phyloP scores from a whole-genome alignment of 257 asterid genomes.

The Solanum clarkiae region DNA sequence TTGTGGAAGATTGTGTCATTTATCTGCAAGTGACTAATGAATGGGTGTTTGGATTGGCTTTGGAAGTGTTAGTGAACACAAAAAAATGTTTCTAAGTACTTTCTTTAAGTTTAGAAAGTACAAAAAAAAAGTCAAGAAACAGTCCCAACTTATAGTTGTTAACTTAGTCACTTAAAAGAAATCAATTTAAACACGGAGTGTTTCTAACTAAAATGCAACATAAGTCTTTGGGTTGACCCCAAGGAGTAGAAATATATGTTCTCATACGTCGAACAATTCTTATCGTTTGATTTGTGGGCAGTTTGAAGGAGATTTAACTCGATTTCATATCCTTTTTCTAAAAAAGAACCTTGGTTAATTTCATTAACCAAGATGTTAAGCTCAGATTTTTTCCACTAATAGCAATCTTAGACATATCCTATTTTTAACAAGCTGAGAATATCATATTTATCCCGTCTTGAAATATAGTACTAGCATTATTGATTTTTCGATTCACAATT shows the following conservation, averaged over 20 bases:
- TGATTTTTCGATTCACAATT: neutral
- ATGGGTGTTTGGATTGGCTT: too few species aligned
- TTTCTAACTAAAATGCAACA: neutral
- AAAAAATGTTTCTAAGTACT: too few species aligned
- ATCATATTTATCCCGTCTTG: neutral
- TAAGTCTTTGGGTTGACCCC: neutral
- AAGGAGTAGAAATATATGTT: too few species aligned
- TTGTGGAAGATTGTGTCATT: neutral
- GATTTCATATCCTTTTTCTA: neutral
- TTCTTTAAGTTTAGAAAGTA: too few species aligned
- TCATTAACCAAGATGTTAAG: rapidly evolving
- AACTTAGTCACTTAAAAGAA: too few species aligned
- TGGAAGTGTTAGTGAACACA: too few species aligned
- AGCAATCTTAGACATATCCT: neutral
- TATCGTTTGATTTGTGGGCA: neutral
- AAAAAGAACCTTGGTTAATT: neutral
- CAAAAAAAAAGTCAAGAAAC: too few species aligned
- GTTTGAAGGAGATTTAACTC: neutral
- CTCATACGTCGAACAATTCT: neutral
- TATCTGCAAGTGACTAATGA: neutral
- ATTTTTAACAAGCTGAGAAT: neutral
- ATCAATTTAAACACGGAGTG: too few species aligned
- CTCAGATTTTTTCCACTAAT: neutral
- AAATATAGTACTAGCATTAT: neutral
- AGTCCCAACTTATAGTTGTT: too few species aligned